Conservation (phyloP, 2,329 filamentous ascomycete genomes). For the Bipolaris victoriae region DNA sequence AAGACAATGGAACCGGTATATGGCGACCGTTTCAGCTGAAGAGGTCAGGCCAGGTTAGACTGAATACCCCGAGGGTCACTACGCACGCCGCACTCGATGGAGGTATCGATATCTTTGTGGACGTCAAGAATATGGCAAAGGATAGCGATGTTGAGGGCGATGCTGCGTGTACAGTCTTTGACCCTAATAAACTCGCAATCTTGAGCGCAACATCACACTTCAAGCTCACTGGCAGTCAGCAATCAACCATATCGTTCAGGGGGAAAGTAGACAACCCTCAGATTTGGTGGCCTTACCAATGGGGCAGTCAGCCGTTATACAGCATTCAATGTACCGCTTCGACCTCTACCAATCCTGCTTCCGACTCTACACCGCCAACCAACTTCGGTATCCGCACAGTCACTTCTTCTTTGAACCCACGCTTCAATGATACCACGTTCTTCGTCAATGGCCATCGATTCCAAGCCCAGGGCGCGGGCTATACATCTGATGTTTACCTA, state of each 20-base stretch:
- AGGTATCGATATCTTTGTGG: constrained; percentile 27
- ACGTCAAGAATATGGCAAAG: constrained; percentile 28
- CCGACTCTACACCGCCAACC: constrained; percentile 44
- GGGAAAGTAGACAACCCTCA: constrained; percentile 52
- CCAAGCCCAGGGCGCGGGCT: constrained; percentile 66
- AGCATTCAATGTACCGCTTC: constrained; percentile 40
- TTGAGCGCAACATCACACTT: constrained; percentile 3
- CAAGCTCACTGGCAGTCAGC: constrained; percentile 1
- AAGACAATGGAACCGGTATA: constrained; percentile 67
- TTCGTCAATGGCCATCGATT: constrained; percentile 63
- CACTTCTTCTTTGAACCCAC: constrained; percentile 56
- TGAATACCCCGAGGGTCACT: constrained; percentile 45
- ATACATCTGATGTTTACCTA: constrained; percentile 66
- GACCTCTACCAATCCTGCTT: constrained; percentile 27
- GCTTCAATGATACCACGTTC: constrained; percentile 62
- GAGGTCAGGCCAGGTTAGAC: constrained; percentile 56
- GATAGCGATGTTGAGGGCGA: constrained; percentile 7
- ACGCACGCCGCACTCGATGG: constrained; percentile 26
- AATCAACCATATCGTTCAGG: constrained; percentile 3
- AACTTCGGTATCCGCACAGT: constrained; percentile 64
- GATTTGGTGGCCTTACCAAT: constrained; percentile 68
- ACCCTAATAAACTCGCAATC: constrained; percentile 9
- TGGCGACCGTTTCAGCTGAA: constrained; percentile 66
- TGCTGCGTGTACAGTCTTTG: constrained; percentile 21
- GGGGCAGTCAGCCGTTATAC: constrained; percentile 65